Conservation (phyloP, 148 eudicot species). For the Silene latifolia region DNA sequence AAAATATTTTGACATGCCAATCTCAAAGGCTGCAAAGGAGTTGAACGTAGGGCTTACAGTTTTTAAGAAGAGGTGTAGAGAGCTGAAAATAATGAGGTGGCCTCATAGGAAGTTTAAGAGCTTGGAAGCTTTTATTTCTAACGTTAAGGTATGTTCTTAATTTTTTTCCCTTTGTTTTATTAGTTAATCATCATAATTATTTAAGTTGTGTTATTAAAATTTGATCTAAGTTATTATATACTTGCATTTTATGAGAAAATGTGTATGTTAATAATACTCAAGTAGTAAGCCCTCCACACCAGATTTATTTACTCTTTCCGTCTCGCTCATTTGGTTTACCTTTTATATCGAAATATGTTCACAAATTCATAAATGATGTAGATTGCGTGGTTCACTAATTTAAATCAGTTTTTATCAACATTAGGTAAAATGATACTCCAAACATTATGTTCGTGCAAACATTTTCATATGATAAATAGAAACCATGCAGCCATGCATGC, state of each 20-base stretch:
- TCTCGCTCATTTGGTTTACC: no score
- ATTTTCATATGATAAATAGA: background rate
- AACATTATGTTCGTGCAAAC: background rate
- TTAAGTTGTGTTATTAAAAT: no score
- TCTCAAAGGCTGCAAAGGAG: conserved; percentile 66
- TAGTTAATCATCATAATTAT: background rate
- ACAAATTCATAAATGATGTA: no score
- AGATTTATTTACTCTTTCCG: no score
- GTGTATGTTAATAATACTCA: no score
- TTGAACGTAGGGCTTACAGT: conserved; percentile 74
- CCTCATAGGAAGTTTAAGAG: conserved; percentile 36
- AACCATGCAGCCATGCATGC: conserved; percentile 10
- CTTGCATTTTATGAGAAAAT: background rate
- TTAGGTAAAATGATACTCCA: no score
- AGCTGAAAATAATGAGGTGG: conserved; percentile 37
- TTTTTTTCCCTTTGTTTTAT: background rate
- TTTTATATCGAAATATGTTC: no score
- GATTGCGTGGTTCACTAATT: no score
- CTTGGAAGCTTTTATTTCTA: conserved; percentile 13
- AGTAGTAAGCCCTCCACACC: no score
- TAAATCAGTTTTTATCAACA: no score
- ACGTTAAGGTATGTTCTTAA: conserved; percentile 16
- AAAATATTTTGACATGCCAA: conserved; percentile 69
- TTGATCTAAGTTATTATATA: no score
- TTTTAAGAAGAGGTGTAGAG: conserved; percentile 80